Base-by-base conservation (phyloP, 23 red algal genomes). In the Gracilaria domingensis region DNA sequence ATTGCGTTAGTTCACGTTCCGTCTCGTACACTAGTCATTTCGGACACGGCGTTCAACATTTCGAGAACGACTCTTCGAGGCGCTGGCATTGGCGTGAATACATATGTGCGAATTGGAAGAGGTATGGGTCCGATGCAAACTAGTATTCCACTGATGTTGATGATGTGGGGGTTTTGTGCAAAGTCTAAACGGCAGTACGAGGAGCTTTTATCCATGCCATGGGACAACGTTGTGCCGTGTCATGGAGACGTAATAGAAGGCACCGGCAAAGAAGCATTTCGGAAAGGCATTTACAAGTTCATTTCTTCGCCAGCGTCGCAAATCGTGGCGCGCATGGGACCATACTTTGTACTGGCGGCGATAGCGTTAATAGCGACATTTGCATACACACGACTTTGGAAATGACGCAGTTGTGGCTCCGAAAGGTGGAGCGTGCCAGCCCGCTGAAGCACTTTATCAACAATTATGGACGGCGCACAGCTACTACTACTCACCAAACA, bases 21-120 rank as follows among this genome's bases (percentile, higher is more conserved):
- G 18, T 70, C 59, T 26, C 37, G 64, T 3, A 70, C 82, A 4
- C 64, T 86, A 9, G 64, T 86, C 1, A 30, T 66, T 0, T 64
- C 82, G 4, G 82, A 86, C 49, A 69, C 65, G 23, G 82, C 82
- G 17, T 86, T 86, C 44, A 86, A 86, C 45, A 54, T 86, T 6
- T 69, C 82, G 12, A 37, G 67, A 44, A 73, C 35, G 9, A 73
- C 67, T 17, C 38, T 73, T 37, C 67, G 67, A 23, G 67, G 67
- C 12, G 60, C 59, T 23, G 61, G 64, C 20, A 12, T 73, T 21
- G 34, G 59, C 29, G 61, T 51, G 7, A 71, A 70, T 51, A 29
- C 65, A 21, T 86, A 55, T 34, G 82, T 86, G 38, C 42, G 34
- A 13, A 26, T 66, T 25, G 65, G 58, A 40, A 58, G 40, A 44